Percentiles rank a stretch among this genome's conserved stretches.
phyloP scores from a whole-genome alignment of 306 rosid genomes.

The Lablab purpureus region DNA sequence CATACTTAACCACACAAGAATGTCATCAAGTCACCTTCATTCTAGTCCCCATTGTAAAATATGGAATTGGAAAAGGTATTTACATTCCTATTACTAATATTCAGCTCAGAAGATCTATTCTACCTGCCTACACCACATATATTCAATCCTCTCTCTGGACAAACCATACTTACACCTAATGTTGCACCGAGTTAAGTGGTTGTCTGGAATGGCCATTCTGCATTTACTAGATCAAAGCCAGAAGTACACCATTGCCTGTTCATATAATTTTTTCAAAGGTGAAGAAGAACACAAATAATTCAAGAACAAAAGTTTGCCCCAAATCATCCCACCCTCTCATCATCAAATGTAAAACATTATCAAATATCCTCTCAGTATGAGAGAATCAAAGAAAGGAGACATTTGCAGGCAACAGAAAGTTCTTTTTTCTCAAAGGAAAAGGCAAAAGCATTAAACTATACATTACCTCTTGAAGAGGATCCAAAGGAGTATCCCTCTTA shows the following conservation, averaged over 20 bases:
- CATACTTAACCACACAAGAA: conserved; percentile 37
- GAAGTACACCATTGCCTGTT: conserved; percentile 93
- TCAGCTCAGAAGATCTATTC: conserved; percentile 40
- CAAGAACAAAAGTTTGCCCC: conserved; percentile 28
- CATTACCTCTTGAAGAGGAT: conserved; percentile 69
- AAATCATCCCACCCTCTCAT: neutral
- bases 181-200: conserved; percentile 38
- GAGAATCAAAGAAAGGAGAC: conserved; percentile 9
- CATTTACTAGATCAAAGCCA: conserved; percentile 70
- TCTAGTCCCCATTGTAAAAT: conserved; percentile 44
- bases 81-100: conserved; percentile 44
- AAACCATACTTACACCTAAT: conserved; percentile 39
- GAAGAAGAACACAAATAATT: conserved; percentile 36
- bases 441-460: conserved; percentile 24
- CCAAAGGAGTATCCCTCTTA: conserved; percentile 51
- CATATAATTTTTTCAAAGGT: conserved; percentile 48
- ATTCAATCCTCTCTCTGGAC: conserved; percentile 32
- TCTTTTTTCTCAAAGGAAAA: conserved; percentile 16
- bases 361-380: neutral
- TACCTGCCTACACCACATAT: conserved; percentile 40
- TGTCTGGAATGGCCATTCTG: conserved; percentile 36
- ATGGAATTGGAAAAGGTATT: conserved; percentile 40
- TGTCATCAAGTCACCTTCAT: conserved; percentile 24
- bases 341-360: conserved; percentile 18
- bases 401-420: conserved; percentile 1